A percentile compares a stretch with the other conserved stretches of the same genome.
Evolutionary conservation across 2,329 filamentous ascomycete species (phyloP).

Genomic region (Aureobasidium sp.): DNA sequence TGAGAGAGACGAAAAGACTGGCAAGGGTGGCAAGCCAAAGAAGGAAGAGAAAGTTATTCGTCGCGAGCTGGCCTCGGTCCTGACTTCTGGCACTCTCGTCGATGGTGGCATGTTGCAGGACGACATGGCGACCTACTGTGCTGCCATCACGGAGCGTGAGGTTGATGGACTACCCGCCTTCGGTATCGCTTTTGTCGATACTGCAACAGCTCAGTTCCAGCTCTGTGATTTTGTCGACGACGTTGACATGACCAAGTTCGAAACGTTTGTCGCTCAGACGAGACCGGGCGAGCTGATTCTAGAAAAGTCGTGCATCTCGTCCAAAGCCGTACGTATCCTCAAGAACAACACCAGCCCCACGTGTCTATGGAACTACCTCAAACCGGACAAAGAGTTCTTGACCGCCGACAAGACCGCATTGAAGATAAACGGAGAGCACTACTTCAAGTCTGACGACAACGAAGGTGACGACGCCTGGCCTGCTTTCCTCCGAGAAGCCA

Average conservation of each 20-base stretch:
- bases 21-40: constrained; percentile 42
- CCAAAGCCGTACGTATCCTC: constrained; percentile 82
- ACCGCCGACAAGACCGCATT: constrained; percentile 70
- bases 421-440: constrained; percentile 69
- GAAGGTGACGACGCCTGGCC: constrained; percentile 67
- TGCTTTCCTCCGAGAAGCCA: constrained; percentile 58
- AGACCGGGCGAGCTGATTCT: constrained; percentile 79
- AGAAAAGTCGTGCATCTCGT: constrained; percentile 77
- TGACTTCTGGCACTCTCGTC: constrained; percentile 87
- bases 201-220: constrained; percentile 90
- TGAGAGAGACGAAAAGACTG: constrained; percentile 60
- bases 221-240: constrained; percentile 90
- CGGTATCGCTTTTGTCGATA: constrained; percentile 88
- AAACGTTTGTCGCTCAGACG: constrained; percentile 91
- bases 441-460: constrained; percentile 56
- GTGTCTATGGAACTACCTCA: constrained; percentile 91
- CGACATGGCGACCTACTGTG: constrained; percentile 94
- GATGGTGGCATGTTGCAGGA: constrained; percentile 96
- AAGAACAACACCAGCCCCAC: constrained; percentile 93
- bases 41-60: constrained; percentile 91
- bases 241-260: constrained; percentile 87
- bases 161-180: constrained; percentile 70
- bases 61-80: constrained; percentile 79
- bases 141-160: constrained; percentile 70
- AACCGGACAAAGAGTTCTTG: constrained; percentile 84